These are phyloP conservation scores for Sporothrix protearum DNA, from an alignment of 2,329 filamentous ascomycete genomes.

Conservation along the genomic window DNA sequence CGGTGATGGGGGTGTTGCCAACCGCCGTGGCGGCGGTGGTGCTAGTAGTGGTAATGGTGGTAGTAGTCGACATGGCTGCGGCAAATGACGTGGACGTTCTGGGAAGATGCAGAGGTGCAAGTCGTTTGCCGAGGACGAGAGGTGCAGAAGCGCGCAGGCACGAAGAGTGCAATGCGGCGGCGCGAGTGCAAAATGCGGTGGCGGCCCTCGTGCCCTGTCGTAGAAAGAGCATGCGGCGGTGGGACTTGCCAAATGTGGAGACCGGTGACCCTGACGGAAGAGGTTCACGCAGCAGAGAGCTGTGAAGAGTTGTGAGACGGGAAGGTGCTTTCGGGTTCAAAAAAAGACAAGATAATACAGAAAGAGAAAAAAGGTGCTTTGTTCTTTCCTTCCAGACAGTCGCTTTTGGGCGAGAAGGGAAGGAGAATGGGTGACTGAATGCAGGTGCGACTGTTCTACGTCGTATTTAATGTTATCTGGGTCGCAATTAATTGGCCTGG, in stretches of 20 bases:
- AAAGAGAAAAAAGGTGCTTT: background rate
- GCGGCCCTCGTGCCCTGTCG: constrained; percentile 16
- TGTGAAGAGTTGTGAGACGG: background rate
- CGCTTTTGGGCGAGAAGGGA: background rate
- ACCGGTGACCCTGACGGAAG: background rate
- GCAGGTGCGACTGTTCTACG: constrained; percentile 4
- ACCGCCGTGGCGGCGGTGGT: constrained; percentile 43
- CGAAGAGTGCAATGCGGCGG: constrained; percentile 2
- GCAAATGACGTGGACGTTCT: background rate
- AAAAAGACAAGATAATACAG: background rate
- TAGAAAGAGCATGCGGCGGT: constrained; percentile 14
- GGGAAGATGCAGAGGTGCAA: background rate
- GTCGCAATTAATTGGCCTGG: constrained; percentile 12
- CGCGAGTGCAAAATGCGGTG: background rate
- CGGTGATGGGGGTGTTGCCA: constrained; percentile 66
- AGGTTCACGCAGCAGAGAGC: background rate
- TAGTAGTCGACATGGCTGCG: constrained; percentile 26
- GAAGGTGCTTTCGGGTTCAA: background rate
- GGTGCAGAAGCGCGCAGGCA: background rate
- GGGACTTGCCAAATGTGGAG: background rate
- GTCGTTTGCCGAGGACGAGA: constrained; percentile 5
- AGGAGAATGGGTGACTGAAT: constrained; percentile 11
- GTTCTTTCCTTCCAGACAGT: background rate
- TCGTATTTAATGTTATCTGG: background rate
- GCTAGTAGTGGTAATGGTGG: constrained; percentile 23